These are phyloP conservation scores for Xylariaceae sp. DNA, from an alignment of 2,329 filamentous ascomycete species.

Conservation along the genomic window DNA sequence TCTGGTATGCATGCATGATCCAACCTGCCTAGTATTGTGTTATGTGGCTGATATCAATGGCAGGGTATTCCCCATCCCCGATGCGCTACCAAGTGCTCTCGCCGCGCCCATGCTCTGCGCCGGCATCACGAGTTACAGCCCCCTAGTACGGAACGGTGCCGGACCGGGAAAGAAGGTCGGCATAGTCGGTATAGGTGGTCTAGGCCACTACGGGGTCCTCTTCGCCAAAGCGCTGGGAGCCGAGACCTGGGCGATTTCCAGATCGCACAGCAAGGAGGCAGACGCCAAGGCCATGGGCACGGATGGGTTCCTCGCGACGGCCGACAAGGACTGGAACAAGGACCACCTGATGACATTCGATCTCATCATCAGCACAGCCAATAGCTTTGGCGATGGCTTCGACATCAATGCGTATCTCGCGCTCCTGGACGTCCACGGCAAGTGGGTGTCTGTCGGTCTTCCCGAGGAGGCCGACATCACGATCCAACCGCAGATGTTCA, in stretches of 20 bases:
- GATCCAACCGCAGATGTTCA: slow-evolving; percentile 70
- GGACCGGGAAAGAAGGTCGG: slow-evolving; percentile 77
- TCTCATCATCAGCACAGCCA: slow-evolving; percentile 72
- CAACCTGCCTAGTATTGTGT: background rate
- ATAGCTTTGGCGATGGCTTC: slow-evolving; percentile 62
- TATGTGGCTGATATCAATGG: background rate
- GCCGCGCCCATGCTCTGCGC: slow-evolving; percentile 83
- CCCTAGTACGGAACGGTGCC: slow-evolving; percentile 69
- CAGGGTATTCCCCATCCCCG: slow-evolving; percentile 70
- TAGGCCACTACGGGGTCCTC: slow-evolving; percentile 67
- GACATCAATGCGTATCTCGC: slow-evolving; percentile 69
- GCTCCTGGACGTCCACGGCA: slow-evolving; percentile 76
- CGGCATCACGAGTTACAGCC: slow-evolving; percentile 75
- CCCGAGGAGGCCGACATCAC: slow-evolving; percentile 70
- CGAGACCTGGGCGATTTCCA: slow-evolving; percentile 59
- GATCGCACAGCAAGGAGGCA: slow-evolving; percentile 55
- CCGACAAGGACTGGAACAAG: slow-evolving; percentile 54
- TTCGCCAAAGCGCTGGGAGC: slow-evolving; percentile 66
- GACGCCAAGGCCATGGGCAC: slow-evolving; percentile 58
- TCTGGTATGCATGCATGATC: slow-evolving; percentile 46
- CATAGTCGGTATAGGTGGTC: slow-evolving; percentile 68
- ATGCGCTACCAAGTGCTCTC: slow-evolving; percentile 56
- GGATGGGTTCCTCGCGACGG: slow-evolving; percentile 56
- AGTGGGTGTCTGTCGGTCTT: slow-evolving; percentile 75
- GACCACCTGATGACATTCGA: slow-evolving; percentile 63